Conservation (phyloP, 1,139 yeast species). For the Candida glucosophila region DNA sequence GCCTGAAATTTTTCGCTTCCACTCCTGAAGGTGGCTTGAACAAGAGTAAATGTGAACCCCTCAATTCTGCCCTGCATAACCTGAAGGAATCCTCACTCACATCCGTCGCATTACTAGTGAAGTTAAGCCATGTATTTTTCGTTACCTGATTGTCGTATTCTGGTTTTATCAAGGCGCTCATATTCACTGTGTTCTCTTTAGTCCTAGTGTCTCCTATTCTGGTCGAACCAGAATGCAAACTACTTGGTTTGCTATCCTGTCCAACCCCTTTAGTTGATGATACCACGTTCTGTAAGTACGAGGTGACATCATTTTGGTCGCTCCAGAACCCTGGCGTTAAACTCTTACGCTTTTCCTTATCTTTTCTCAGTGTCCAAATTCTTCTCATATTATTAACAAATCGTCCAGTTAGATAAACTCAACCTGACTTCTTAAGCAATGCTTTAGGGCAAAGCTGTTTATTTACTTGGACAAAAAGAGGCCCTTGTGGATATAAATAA, state of each 20-base stretch:
- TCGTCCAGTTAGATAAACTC: neutral
- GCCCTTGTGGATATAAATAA: too few species aligned
- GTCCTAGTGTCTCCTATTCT: too few species aligned
- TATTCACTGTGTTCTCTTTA: too few species aligned
- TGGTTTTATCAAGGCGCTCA: constrained; percentile 16
- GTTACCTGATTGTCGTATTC: constrained; percentile 26
- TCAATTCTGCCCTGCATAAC: constrained; percentile 53
- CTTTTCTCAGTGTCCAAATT: constrained; percentile 24
- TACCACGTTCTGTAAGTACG: too few species aligned
- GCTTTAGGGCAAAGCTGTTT: too few species aligned
- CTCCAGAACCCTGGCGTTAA: too few species aligned
- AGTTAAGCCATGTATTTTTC: constrained; percentile 39
- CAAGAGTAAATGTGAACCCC: constrained; percentile 51
- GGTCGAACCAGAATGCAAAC: too few species aligned
- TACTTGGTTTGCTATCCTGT: too few species aligned
- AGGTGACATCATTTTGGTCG: too few species aligned
- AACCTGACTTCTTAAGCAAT: neutral
- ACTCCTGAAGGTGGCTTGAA: constrained; percentile 47
- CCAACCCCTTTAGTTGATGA: too few species aligned
- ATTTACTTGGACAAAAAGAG: too few species aligned
- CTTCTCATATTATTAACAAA: constrained; percentile 17
- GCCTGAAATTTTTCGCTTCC: constrained; percentile 37
- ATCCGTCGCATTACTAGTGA: constrained; percentile 23
- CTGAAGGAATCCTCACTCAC: constrained; percentile 32
- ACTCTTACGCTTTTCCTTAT: constrained; percentile 19